Evolutionary conservation across 2,329 filamentous ascomycete genomes (phyloP).

Genomic region (Ilyonectria sp.): DNA sequence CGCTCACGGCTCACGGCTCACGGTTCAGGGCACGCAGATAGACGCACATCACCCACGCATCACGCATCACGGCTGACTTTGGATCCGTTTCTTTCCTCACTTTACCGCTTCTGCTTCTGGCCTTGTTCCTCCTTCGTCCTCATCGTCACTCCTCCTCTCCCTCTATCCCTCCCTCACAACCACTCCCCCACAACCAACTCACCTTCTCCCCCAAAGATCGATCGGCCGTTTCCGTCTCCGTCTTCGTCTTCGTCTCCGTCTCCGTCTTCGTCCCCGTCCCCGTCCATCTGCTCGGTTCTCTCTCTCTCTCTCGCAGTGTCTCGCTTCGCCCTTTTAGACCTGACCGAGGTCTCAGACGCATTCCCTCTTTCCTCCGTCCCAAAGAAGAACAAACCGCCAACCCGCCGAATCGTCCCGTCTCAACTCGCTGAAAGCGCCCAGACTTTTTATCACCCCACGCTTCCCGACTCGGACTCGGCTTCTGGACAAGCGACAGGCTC

Average conservation of each 20-base stretch:
- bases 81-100: constrained; percentile 7
- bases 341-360: constrained; percentile 14
- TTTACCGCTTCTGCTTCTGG: neutral
- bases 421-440: constrained; percentile 6
- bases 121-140: neutral
- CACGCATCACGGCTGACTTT: constrained; percentile 6
- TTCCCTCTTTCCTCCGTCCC: neutral
- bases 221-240: neutral
- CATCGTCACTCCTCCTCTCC: neutral
- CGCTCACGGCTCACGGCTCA: constrained; percentile 16
- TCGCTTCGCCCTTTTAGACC: constrained; percentile 13
- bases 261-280: neutral
- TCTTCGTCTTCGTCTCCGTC: neutral
- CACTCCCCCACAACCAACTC: neutral
- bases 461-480: constrained; percentile 18
- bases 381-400: neutral
- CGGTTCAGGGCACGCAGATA: neutral
- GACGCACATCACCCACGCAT: neutral
- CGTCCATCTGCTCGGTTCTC: constrained; percentile 1
- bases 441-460: constrained; percentile 18
- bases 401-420: neutral
- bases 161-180: neutral
- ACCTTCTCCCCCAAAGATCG: neutral
- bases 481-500: constrained; percentile 11
- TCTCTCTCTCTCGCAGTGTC: constrained; percentile 5